Base-by-base conservation (phyloP, 768 basidiomycete genomes). In the Rhodotorula taiwanensis region DNA sequence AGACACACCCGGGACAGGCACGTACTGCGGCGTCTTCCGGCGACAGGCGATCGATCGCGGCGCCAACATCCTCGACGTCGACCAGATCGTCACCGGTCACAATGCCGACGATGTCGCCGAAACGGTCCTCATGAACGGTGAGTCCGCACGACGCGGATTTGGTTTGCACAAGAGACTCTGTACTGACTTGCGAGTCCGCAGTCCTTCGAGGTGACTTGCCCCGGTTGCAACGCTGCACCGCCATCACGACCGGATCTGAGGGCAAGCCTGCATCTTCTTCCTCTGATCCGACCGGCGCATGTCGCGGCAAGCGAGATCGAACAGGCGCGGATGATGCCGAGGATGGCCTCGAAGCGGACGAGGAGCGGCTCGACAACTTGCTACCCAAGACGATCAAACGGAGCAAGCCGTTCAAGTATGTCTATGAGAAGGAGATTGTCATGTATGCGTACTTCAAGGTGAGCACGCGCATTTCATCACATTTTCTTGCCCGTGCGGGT, bases 21-120 rank as follows among this genome's bases (percentile, higher is more conserved):
- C 95, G 0, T 99, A 97, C 77, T 99, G 95, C 72, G 95, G 95
- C 25, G 95, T 99, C 5, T 99, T 99, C 74, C 81, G 95, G 59
- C 81, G 95, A 49, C 95, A 98, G 75, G 95, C 95, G 1, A 82
- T 99, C 30, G 95, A 99, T 77, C 82, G 94, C 62, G 95, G 95
- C 2, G 95, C 94, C 6, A 83, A 87, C 6, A 82, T 85, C 74
- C 79, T 99, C 36, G 81, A 83, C 39, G 93, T 98, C 20, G 91
- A 97, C 68, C 95, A 99, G 73, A 95, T 99, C 62, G 92, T 99
- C 11, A 99, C 95, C 0, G 95, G 95, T 2, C 95, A 99, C 76
- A 99, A 99, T 73, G 95, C 95, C 48, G 95, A 99, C 74, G 95
- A 99, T 76, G 94, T 98, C 43, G 95, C 95, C 10, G 95, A 99